phyloP scores from a whole-genome alignment of 306 rosid genomes.

The Amphicarpaea edgeworthii region DNA sequence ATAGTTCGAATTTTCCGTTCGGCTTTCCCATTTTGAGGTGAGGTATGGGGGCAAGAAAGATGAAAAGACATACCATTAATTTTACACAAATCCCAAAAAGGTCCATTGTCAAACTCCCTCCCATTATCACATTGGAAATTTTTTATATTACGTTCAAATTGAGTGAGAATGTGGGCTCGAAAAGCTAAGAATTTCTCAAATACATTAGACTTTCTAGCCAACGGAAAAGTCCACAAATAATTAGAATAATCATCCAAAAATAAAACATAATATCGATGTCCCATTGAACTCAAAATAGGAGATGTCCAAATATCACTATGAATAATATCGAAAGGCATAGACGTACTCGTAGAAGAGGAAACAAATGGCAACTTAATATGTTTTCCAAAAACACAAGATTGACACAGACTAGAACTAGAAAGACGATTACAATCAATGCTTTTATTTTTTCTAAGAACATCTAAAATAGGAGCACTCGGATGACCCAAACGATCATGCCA shows the following conservation, averaged over 20 bases:
- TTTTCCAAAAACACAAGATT: not conserved
- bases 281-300: not conserved
- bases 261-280: not conserved
- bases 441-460: not conserved
- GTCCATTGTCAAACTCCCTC: too few species aligned
- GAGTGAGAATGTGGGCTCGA: too few species aligned
- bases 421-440: not conserved
- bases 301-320: not conserved
- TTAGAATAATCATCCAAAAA: not conserved
- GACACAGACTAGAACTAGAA: not conserved
- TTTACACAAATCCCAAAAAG: too few species aligned
- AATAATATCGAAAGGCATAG: not conserved
- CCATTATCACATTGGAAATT: too few species aligned
- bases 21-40: too few species aligned
- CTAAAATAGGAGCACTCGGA: not conserved
- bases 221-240: not conserved
- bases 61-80: too few species aligned
- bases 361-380: too few species aligned
- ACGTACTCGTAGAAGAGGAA: not conserved
- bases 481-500: constrained; percentile 2
- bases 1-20: too few species aligned
- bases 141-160: too few species aligned
- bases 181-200: too few species aligned
- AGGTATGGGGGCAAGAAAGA: too few species aligned
- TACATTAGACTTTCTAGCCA: too few species aligned